These are phyloP conservation scores for Cynanchum wilfordii DNA, from an alignment of 257 asterid genomes.

Conservation along the genomic window DNA sequence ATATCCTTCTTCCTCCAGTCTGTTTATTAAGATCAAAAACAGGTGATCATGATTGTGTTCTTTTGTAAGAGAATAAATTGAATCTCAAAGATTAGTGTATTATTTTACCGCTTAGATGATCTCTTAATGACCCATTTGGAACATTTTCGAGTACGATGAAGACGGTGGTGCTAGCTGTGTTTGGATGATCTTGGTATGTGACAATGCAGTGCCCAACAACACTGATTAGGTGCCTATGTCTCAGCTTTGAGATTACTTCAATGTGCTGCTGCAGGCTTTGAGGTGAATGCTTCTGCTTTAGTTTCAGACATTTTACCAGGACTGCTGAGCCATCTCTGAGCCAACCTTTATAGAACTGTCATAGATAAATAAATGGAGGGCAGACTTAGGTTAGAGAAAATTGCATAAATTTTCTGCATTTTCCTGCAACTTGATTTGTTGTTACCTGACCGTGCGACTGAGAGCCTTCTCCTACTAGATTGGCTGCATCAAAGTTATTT, in stretches of 20 bases:
- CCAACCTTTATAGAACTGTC: slow-evolving; percentile 79
- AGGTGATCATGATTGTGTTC: not conserved
- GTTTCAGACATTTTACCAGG: slow-evolving; percentile 75
- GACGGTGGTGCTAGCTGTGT: slow-evolving; percentile 71
- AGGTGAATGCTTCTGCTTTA: slow-evolving; percentile 79
- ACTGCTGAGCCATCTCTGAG: slow-evolving; percentile 80
- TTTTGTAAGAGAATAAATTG: not conserved
- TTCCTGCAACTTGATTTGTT: not conserved
- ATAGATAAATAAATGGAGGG: not conserved
- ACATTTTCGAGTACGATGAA: slow-evolving; percentile 74
- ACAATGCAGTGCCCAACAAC: slow-evolving; percentile 90
- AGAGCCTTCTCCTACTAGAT: slow-evolving; percentile 80
- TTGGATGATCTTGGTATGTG: slow-evolving; percentile 85
- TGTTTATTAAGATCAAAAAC: slow-evolving; percentile 20
- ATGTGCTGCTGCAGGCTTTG: slow-evolving; percentile 86
- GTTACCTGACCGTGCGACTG: slow-evolving; percentile 83
- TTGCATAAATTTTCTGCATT: not conserved
- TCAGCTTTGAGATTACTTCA: slow-evolving; percentile 84
- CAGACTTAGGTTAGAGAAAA: not conserved
- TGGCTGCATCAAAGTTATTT: slow-evolving; percentile 64
- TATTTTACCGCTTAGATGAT: slow-evolving; percentile 61
- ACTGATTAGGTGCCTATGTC: slow-evolving; percentile 87
- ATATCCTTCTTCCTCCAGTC: slow-evolving; percentile 85
- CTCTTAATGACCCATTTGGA: slow-evolving; percentile 63
- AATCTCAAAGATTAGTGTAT: not conserved